These are phyloP conservation scores for Diaporthe vaccinii DNA, from an alignment of 2,329 filamentous ascomycete species.

Conservation along the genomic window DNA sequence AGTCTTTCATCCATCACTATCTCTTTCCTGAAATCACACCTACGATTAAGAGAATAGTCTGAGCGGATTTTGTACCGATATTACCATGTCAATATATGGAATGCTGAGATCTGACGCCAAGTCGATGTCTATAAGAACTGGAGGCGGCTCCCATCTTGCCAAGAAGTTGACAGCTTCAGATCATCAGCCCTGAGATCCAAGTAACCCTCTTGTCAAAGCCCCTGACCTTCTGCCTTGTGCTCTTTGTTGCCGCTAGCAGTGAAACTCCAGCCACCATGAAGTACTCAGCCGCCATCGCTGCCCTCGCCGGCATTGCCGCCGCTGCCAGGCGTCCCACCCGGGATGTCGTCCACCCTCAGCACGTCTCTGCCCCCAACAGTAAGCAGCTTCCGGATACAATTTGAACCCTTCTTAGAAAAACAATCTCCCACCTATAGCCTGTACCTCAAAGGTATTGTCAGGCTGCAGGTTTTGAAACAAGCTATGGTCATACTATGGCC, in stretches of 20 bases:
- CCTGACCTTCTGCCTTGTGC: not conserved
- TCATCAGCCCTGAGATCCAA: constrained; percentile 14
- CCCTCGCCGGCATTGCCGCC: constrained; percentile 50
- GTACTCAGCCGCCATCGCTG: constrained; percentile 55
- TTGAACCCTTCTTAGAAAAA: no score
- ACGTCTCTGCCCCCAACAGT: constrained; percentile 46
- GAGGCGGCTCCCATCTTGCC: not conserved
- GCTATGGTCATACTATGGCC: no score
- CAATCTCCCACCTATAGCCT: no score
- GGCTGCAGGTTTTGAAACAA: no score
- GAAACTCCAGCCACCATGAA: constrained; percentile 60
- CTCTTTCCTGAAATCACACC: not conserved
- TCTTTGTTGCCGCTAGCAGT: not conserved
- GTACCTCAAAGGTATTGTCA: no score
- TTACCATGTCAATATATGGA: not conserved
- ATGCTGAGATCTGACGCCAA: not conserved
- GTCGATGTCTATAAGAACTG: constrained; percentile 5
- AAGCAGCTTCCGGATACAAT: no score
- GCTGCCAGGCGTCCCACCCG: constrained; percentile 51
- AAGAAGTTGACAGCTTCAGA: not conserved
- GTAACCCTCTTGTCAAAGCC: constrained; percentile 18
- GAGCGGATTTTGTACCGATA: no score
- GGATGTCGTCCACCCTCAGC: constrained; percentile 46
- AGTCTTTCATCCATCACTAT: not conserved
- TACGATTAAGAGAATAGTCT: not conserved